Conservation (phyloP, 2,329 filamentous ascomycete genomes). For the Periglandula ipomoeae region DNA sequence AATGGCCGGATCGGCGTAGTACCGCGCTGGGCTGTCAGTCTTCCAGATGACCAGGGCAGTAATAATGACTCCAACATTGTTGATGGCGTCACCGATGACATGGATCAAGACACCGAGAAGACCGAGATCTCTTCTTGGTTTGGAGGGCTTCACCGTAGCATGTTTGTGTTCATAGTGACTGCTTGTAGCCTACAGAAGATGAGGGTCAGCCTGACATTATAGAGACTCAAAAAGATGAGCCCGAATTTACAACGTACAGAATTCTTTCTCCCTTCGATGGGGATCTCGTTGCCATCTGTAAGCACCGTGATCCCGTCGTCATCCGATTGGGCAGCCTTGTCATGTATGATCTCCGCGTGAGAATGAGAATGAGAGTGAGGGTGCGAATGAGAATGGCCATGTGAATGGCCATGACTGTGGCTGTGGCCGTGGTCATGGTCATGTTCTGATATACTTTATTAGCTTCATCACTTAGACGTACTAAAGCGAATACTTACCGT, state of each 20-base stretch:
- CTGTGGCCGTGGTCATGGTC: constrained; percentile 24
- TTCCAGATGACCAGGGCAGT: constrained; percentile 63
- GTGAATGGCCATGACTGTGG: constrained; percentile 14
- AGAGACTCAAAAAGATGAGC: too few species aligned
- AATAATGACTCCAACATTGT: constrained; percentile 68
- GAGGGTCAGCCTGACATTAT: too few species aligned
- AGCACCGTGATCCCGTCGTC: background rate
- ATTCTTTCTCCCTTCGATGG: background rate
- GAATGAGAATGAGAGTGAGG: constrained; percentile 16
- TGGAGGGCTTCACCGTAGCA: constrained; percentile 19
- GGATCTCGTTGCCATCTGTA: background rate
- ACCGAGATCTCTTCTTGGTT: constrained; percentile 50
- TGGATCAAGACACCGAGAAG: constrained; percentile 64
- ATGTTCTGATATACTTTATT: constrained; percentile 16
- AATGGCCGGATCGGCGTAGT: constrained; percentile 63
- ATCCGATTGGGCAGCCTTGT: background rate
- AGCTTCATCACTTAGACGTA: too few species aligned
- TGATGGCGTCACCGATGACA: constrained; percentile 62
- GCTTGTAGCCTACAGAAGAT: background rate
- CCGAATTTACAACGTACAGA: background rate
- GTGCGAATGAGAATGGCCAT: too few species aligned
- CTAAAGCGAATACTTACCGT: constrained; percentile 49
- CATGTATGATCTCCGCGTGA: background rate
- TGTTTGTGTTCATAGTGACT: constrained; percentile 43
- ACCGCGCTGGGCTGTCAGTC: constrained; percentile 44